phyloP scores from a whole-genome alignment of 2,329 filamentous ascomycete species.

The Eurotiales sp. region DNA sequence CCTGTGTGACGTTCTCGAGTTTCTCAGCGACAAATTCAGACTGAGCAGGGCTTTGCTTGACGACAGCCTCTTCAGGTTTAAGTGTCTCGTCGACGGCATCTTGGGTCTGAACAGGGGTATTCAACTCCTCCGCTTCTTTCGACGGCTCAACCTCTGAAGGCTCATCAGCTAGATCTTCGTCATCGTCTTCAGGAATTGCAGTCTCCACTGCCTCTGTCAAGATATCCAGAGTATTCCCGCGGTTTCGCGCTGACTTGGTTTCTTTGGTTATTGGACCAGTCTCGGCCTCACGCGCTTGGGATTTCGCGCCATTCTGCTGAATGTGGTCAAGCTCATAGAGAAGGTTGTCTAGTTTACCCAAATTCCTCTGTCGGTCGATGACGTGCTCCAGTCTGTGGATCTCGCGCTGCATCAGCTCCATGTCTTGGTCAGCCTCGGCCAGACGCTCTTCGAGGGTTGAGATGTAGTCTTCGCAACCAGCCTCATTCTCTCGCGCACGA shows the following conservation, averaged over 20 bases:
- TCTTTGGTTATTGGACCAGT: constrained; percentile 16
- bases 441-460: constrained; percentile 92
- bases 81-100: constrained; percentile 33
- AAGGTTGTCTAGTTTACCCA: constrained; percentile 90
- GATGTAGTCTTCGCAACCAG: constrained; percentile 91
- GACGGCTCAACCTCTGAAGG: constrained; percentile 22
- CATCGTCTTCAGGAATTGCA: constrained; percentile 44
- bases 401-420: constrained; percentile 94
- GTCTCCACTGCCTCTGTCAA: constrained; percentile 44
- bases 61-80: constrained; percentile 21
- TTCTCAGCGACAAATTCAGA: constrained; percentile 86
- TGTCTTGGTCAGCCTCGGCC: constrained; percentile 92
- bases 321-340: constrained; percentile 80
- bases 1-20: constrained; percentile 83
- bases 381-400: constrained; percentile 92
- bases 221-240: constrained; percentile 38
- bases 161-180: constrained; percentile 34
- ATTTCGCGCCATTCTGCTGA: constrained; percentile 55
- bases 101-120: constrained; percentile 23
- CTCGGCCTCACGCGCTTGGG: constrained; percentile 26
- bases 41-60: constrained; percentile 69
- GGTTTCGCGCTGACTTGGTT: constrained; percentile 25
- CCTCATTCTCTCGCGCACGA: constrained; percentile 83
- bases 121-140: constrained; percentile 21
- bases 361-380: constrained; percentile 87